phyloP scores from a whole-genome alignment of 1,284 basidiomycete species.

The Cutaneotrichosporon dermatis region DNA sequence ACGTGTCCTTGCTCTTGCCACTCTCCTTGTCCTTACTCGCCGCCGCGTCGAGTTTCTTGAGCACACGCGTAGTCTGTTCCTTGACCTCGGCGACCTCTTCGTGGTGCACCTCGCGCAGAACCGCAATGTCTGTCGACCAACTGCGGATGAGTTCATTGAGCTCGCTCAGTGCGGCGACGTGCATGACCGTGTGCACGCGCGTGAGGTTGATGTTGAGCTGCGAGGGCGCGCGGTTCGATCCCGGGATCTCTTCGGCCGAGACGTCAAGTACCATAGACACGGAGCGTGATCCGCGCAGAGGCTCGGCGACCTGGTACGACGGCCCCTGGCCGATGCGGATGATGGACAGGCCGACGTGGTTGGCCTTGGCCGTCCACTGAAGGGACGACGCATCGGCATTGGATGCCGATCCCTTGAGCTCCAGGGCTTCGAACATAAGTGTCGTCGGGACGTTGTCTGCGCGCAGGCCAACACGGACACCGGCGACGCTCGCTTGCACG shows the following conservation, averaged over 20 bases:
- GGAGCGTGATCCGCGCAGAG: constrained; percentile 63
- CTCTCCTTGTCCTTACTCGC: background rate
- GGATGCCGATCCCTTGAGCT: constrained; percentile 28
- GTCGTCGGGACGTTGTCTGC: constrained; percentile 43
- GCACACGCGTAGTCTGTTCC: constrained; percentile 68
- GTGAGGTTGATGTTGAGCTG: constrained; percentile 57
- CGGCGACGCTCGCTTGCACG: constrained; percentile 29
- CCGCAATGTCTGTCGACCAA: constrained; percentile 64
- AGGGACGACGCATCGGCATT: constrained; percentile 29
- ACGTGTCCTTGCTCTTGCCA: background rate
- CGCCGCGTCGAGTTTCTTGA: constrained; percentile 43
- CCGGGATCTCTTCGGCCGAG: constrained; percentile 43
- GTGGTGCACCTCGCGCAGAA: constrained; percentile 66
- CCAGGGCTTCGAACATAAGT: constrained; percentile 39
- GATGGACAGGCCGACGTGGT: constrained; percentile 41
- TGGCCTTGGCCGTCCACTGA: constrained; percentile 39
- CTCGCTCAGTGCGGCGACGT: constrained; percentile 81
- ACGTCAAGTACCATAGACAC: constrained; percentile 80
- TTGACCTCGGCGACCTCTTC: constrained; percentile 75
- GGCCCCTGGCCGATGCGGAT: constrained; percentile 18
- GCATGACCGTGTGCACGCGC: constrained; percentile 84
- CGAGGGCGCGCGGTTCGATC: constrained; percentile 21
- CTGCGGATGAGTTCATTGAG: constrained; percentile 81
- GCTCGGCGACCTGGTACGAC: constrained; percentile 32
- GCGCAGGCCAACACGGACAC: constrained; percentile 38